phyloP scores from a whole-genome alignment of 768 basidiomycete genomes.

The Rhodotorula sphaerocarpa region DNA sequence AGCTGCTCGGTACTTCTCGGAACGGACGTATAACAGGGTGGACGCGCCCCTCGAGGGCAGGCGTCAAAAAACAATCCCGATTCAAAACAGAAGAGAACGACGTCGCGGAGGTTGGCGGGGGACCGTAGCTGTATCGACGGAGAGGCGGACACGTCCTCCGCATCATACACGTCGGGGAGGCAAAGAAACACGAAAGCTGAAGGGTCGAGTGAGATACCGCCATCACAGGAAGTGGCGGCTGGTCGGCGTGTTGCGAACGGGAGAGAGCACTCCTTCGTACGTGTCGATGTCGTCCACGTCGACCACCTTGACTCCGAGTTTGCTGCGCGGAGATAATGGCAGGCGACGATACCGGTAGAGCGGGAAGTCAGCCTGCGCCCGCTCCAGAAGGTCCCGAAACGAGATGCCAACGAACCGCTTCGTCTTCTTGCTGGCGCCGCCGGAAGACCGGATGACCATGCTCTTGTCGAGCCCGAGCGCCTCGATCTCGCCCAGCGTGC shows the following conservation, averaged over 20 bases:
- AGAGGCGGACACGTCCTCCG: too few species aligned
- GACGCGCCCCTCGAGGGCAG: too few species aligned
- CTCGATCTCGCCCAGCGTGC: slow-evolving; percentile 11
- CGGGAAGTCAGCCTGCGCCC: too few species aligned
- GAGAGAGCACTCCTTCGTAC: slow-evolving; percentile 14
- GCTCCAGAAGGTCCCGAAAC: too few species aligned
- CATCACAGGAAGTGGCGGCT: neutral
- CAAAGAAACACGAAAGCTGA: neutral
- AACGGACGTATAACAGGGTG: too few species aligned
- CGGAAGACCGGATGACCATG: slow-evolving; percentile 15
- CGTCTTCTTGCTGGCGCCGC: slow-evolving; percentile 21
- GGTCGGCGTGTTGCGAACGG: neutral
- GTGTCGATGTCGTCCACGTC: slow-evolving; percentile 25
- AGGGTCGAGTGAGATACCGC: neutral
- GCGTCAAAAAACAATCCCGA: too few species aligned
- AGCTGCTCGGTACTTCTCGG: too few species aligned
- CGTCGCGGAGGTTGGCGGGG: too few species aligned
- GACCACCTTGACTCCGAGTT: slow-evolving; percentile 22
- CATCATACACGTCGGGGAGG: too few species aligned
- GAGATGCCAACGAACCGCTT: slow-evolving; percentile 4
- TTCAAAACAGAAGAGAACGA: too few species aligned
- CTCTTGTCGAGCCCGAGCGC: slow-evolving; percentile 23
- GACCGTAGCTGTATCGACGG: too few species aligned
- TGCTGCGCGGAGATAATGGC: slow-evolving; percentile 6
- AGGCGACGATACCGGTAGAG: too few species aligned